Percentiles rank a stretch among this genome's conserved stretches.
Evolutionary conservation across 306 rosid genomes (phyloP).

Genomic region (Trifolium subterraneum): DNA sequence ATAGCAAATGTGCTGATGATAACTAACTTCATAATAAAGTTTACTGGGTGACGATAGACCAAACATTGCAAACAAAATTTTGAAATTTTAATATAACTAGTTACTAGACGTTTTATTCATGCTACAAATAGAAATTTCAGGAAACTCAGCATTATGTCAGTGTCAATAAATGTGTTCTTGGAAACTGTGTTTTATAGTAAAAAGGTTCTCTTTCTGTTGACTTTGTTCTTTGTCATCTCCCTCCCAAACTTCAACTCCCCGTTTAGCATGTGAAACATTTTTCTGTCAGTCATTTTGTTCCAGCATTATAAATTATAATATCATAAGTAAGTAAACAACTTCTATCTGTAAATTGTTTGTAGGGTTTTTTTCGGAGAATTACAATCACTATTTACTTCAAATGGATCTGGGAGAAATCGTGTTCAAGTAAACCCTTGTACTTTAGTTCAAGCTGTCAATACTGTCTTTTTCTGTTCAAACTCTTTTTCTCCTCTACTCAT

Average conservation of each 20-base stretch:
- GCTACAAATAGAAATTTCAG: slow-evolving; percentile 1
- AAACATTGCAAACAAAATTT: slow-evolving; percentile 1
- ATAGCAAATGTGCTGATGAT: slow-evolving; percentile 5
- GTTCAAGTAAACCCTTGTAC: slow-evolving; percentile 62
- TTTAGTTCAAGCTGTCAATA: slow-evolving; percentile 33
- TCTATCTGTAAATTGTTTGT: slow-evolving; percentile 38
- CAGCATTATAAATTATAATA: slow-evolving; percentile 15
- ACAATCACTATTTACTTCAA: slow-evolving; percentile 56
- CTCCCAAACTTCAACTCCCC: not conserved
- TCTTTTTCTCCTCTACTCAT: slow-evolving; percentile 31
- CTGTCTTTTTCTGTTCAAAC: slow-evolving; percentile 34
- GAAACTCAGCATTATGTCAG: not conserved
- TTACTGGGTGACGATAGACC: slow-evolving; percentile 5
- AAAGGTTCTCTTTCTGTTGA: slow-evolving; percentile 2
- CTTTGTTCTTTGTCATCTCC: not conserved
- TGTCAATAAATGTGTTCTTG: slow-evolving; percentile 18
- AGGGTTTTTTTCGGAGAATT: slow-evolving; percentile 79
- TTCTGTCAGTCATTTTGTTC: slow-evolving; percentile 31
- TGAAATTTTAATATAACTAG: not conserved
- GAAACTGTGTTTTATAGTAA: not conserved
- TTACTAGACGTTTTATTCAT: slow-evolving; percentile 12
- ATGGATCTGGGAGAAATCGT: slow-evolving; percentile 62
- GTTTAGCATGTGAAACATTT: slow-evolving; percentile 30
- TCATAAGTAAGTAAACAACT: slow-evolving; percentile 26
- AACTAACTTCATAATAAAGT: slow-evolving; percentile 11